Evolutionary conservation across 2,329 filamentous ascomycete genomes (phyloP).

Genomic region (Scedosporium dehoogii): DNA sequence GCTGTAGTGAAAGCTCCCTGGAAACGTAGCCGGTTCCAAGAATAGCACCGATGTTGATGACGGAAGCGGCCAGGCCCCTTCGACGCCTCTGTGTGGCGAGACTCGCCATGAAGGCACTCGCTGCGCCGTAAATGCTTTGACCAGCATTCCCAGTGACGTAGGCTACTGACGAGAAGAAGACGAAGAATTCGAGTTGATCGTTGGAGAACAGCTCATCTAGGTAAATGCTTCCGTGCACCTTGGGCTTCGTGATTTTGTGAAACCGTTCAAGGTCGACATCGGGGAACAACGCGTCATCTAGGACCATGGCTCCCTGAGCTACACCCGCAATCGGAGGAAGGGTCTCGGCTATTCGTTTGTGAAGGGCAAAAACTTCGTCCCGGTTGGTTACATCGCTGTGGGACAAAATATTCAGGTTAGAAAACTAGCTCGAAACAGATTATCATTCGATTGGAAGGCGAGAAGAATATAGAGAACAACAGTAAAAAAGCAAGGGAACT

Average conservation of each 20-base stretch:
- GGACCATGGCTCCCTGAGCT: conserved; percentile 25
- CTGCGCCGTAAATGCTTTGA: conserved; percentile 27
- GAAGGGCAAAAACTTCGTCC: not conserved
- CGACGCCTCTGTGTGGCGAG: conserved; percentile 17
- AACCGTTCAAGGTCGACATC: conserved; percentile 21
- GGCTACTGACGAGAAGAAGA: conserved; percentile 28
- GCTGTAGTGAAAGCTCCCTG: conserved; percentile 7
- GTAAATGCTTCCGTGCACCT: conserved; percentile 24
- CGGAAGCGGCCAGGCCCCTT: conserved; percentile 16
- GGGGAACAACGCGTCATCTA: conserved; percentile 21
- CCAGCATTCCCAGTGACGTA: conserved; percentile 24
- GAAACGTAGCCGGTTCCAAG: conserved; percentile 11
- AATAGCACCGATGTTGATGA: conserved; percentile 18
- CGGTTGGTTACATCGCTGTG: not conserved
- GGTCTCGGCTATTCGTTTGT: conserved; percentile 14
- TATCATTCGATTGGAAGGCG: not conserved
- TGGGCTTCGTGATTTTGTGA: conserved; percentile 20
- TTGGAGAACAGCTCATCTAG: conserved; percentile 22
- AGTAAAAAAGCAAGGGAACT: not conserved
- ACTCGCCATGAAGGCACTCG: conserved; percentile 26
- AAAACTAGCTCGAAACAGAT: too few species aligned
- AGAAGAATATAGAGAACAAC: not conserved
- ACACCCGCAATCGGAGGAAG: conserved; percentile 27
- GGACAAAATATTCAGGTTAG: too few species aligned
- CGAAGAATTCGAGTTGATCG: conserved; percentile 27